Base-by-base conservation (phyloP, 257 asterid genomes). In the Lavandula angustifolia region DNA sequence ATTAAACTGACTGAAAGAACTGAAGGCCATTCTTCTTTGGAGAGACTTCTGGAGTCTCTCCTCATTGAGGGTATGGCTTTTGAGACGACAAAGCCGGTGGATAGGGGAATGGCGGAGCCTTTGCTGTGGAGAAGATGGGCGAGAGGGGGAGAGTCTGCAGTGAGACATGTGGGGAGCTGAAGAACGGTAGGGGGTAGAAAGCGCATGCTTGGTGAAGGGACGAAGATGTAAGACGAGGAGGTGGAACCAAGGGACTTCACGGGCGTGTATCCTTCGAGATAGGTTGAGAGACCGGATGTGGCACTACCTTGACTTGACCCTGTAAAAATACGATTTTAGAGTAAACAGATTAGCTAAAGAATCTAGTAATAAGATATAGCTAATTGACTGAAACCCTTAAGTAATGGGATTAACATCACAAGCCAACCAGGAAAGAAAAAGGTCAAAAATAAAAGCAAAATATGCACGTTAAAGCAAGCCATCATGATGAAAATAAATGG, bases 21-120 rank as follows among this genome's bases (percentile, higher is more conserved):
- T 1, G 99, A 90, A 62, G 99, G 99, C 99, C 99, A 87, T 74
- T 94, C 99, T 64, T 85, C 97, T 70, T 90, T 90, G 8, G 97
- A 77, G 29, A 48, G 66, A 74, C 75, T 76, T 63, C 86, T 62
- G 5, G 75, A 64, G 48, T 86, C 92, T 76, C 83, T 90, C 78
- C 95, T 86, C 94, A 88, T 81, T 6, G 97, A 82, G 67, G 99
- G 97, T 14, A 90, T 95, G 1, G 96, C 87, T 81, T 85, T 87
- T n/a, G 99, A 94, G 44, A 94, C 97, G 41, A 81, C 95, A 54
- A 94, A 94, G 27, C 91, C 89, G 1, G 97, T 86, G 11, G 95
- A 87, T 5, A 94, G 74, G 52, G 99, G 94, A 64, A 87, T 78
- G 3, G 97, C 99, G 7, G 96, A 87, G 33, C 99, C 99, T 80